Conservation (phyloP, 441 rosid species). For the Hypseocharis bilobata region DNA sequence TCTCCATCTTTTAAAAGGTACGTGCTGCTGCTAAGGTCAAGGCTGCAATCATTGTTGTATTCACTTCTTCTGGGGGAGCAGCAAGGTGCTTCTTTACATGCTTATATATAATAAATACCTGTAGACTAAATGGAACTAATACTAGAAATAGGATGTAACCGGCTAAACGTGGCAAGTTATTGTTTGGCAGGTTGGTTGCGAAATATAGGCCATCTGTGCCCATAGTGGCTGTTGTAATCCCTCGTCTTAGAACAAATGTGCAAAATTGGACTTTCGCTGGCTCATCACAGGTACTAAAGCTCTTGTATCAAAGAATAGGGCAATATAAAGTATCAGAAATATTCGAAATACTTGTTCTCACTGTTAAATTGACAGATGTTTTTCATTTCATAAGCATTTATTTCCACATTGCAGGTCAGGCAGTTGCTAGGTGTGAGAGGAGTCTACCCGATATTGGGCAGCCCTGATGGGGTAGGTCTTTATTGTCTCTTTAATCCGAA, state of each 20-base stretch:
- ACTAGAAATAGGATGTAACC: background rate
- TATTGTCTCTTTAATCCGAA: background rate
- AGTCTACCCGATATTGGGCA: constrained; percentile 22
- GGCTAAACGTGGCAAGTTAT: background rate
- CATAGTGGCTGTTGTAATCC: constrained; percentile 22
- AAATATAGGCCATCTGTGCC: constrained; percentile 26
- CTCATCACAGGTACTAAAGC: constrained; percentile 14
- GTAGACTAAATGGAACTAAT: no score
- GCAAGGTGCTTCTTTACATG: constrained; percentile 27
- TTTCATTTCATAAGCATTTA: background rate
- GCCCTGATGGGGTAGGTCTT: constrained; percentile 18
- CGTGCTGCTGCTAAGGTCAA: constrained; percentile 26
- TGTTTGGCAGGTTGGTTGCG: constrained; percentile 21
- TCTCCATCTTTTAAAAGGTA: constrained; percentile 12
- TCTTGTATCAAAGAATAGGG: background rate
- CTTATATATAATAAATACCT: no score
- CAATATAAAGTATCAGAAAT: background rate
- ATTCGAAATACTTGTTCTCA: no score
- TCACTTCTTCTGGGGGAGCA: constrained; percentile 27
- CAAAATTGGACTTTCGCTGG: constrained; percentile 24
- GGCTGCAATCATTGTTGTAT: constrained; percentile 25
- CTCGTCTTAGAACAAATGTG: constrained; percentile 20
- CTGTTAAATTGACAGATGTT: no score
- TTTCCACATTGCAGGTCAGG: constrained; percentile 19
- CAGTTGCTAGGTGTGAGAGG: constrained; percentile 28